Base-by-base conservation (phyloP, 768 basidiomycete species). In the Tylopilus felleus region DNA sequence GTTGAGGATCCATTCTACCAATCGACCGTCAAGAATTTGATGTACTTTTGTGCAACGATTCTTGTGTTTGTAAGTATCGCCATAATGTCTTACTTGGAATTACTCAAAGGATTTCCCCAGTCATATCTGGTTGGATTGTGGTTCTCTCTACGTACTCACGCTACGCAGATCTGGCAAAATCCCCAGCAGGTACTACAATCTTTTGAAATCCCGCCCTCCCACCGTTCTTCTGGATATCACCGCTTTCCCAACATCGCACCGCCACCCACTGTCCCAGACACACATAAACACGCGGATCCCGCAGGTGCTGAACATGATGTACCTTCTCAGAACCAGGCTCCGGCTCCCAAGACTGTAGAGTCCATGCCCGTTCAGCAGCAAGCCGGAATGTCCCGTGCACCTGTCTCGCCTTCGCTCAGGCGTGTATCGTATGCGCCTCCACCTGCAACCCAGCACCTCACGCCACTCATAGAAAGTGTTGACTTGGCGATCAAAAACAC, bases 91-190 rank as follows among this genome's bases (percentile, higher is more conserved):
- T 58, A 22, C 25, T 49, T 39, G 23, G 19, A 19, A 10, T 48
- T 28, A 33, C 56, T 65, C 39, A 62, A 36, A 12, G 40, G 33
- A 17, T 41, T n/a, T 19, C 31, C 16, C 21, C 42, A 98, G 94
- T 98, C 97, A 1, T 99, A 99, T 71, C 81, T 98, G 43, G 83
- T 98, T 55, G 97, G 97, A 33, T 78, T 98, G 1, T 98, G 97
- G 97, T 99, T 99, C 76, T 98, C 97, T 36, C 83, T 99, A 17
- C 87, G 93, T 44, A 99, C 97, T 1, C 97, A 99, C 67, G 97
- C 97, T 8, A 86, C 89, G 14, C 97, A 98, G 68, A 99, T 99
- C 61, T 99, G 97, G 97, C 94, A 98, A 68, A 98, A 98, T 67
- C 95, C 95, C 3, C 93, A 89, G 56, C 87, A 85, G 45, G 77